These are phyloP conservation scores for Aphanomyces stellatus DNA, from an alignment of 352 stramenopile genomes.

Conservation along the genomic window DNA sequence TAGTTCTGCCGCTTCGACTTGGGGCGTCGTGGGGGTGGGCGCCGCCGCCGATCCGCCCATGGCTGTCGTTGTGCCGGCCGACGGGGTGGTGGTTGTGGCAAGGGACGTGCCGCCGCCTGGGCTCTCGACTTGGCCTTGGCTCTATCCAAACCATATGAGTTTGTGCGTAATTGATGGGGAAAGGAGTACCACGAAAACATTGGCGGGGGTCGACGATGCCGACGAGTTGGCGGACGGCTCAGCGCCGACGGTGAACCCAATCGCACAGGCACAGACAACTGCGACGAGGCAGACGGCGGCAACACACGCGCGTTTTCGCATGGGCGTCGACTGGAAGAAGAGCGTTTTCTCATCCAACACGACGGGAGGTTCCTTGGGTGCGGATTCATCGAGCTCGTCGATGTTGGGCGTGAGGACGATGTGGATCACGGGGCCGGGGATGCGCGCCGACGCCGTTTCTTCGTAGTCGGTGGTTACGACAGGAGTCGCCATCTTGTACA, in stretches of 20 bases:
- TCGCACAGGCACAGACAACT: neutral
- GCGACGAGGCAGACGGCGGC: neutral
- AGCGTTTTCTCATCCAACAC: too few species aligned
- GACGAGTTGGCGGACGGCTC: neutral
- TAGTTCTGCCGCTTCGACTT: too few species aligned
- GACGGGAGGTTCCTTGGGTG: neutral
- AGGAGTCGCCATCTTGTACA: neutral
- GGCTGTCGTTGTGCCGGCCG: neutral
- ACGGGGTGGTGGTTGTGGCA: neutral
- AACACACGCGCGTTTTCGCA: too few species aligned
- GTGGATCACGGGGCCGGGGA: neutral
- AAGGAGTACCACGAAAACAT: neutral
- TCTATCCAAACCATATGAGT: neutral
- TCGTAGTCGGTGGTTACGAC: neutral
- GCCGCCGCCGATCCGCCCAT: neutral
- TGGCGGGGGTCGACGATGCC: neutral
- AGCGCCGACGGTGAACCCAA: neutral
- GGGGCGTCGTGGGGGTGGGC: neutral
- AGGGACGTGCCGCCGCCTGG: neutral
- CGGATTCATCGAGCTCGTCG: neutral
- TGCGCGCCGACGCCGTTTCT: neutral
- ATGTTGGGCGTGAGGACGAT: neutral
- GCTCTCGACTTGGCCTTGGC: neutral
- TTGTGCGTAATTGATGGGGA: neutral
- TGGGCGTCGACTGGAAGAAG: too few species aligned